Percentiles rank a stretch among this genome's conserved stretches.
phyloP scores from a whole-genome alignment of 441 rosid genomes.

The Raphanus hybrid region DNA sequence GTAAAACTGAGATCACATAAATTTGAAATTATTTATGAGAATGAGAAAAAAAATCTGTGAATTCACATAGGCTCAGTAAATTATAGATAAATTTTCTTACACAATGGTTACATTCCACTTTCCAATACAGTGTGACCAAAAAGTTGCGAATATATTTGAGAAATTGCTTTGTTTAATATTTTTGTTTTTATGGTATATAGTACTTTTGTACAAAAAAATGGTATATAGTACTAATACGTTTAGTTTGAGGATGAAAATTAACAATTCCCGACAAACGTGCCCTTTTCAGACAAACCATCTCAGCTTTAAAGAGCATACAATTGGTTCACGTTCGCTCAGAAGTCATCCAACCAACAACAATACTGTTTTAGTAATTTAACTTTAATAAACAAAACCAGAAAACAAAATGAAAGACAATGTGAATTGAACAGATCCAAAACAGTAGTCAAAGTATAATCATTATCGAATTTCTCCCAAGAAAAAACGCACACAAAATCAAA shows the following conservation, averaged over 20 bases:
- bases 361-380: conserved; percentile 18
- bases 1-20: background rate
- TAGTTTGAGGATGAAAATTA: background rate
- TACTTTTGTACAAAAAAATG: too few species aligned
- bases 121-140: conserved; percentile 17
- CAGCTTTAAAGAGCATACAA: conserved; percentile 38
- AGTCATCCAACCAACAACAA: conserved; percentile 41
- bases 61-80: conserved; percentile 7
- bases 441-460: conserved; percentile 38
- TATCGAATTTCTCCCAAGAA: background rate
- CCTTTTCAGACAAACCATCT: conserved; percentile 38
- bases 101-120: conserved; percentile 13
- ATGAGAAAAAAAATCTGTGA: background rate
- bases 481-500: conserved; percentile 1
- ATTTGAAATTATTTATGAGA: background rate
- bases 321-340: conserved; percentile 38
- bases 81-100: background rate
- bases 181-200: background rate
- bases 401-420: conserved; percentile 8
- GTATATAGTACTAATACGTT: background rate
- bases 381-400: conserved; percentile 13
- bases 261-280: conserved; percentile 38
- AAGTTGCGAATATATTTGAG: conserved; percentile 20
- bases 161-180: conserved; percentile 2
- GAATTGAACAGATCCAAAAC: conserved; percentile 32